Evolutionary conservation across 2,329 filamentous ascomycete genomes (phyloP).

Genomic region (Cercospora citrullina): DNA sequence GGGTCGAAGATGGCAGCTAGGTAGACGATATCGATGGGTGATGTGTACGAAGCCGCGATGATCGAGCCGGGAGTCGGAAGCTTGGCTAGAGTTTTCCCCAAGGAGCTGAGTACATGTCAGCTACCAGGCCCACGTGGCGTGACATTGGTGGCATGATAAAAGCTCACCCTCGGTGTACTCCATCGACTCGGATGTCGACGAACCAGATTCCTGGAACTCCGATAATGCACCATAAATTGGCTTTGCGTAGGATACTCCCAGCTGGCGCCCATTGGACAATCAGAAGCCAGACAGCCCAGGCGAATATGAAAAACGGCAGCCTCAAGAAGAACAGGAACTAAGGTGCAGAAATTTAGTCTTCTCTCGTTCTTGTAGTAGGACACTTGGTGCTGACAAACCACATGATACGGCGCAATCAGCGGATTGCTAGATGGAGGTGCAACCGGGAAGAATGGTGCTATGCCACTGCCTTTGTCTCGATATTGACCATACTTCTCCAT

Average conservation of each 20-base stretch:
- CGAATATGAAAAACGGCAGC: slow-evolving; percentile 74
- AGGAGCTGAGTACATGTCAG: slow-evolving; percentile 50
- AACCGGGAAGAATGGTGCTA: slow-evolving; percentile 90
- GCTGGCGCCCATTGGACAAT: slow-evolving; percentile 71
- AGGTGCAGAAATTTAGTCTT: slow-evolving; percentile 9
- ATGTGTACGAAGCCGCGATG: slow-evolving; percentile 88
- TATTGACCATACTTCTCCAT: slow-evolving; percentile 98
- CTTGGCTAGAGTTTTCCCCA: slow-evolving; percentile 68
- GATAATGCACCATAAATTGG: slow-evolving; percentile 82
- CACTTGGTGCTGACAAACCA: slow-evolving; percentile 26
- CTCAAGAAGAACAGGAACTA: slow-evolving; percentile 76
- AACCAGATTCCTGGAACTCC: slow-evolving; percentile 93
- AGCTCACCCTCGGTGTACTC: slow-evolving; percentile 80
- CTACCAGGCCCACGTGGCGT: slow-evolving; percentile 14
- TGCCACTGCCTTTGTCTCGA: slow-evolving; percentile 88
- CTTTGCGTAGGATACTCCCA: slow-evolving; percentile 70
- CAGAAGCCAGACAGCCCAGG: slow-evolving; percentile 37
- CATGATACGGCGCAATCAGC: slow-evolving; percentile 53
- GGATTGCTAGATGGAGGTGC: slow-evolving; percentile 64
- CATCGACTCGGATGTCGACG: slow-evolving; percentile 97
- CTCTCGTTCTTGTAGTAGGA: not conserved
- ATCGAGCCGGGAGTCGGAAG: slow-evolving; percentile 78
- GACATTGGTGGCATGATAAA: slow-evolving; percentile 1
- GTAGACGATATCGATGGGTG: slow-evolving; percentile 89
- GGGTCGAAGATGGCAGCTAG: slow-evolving; percentile 95